A percentile compares a stretch with the other conserved stretches of the same genome.
phyloP scores from a whole-genome alignment of 495 filamentous ascomycete species.

The Lasiosphaeris hirsuta region DNA sequence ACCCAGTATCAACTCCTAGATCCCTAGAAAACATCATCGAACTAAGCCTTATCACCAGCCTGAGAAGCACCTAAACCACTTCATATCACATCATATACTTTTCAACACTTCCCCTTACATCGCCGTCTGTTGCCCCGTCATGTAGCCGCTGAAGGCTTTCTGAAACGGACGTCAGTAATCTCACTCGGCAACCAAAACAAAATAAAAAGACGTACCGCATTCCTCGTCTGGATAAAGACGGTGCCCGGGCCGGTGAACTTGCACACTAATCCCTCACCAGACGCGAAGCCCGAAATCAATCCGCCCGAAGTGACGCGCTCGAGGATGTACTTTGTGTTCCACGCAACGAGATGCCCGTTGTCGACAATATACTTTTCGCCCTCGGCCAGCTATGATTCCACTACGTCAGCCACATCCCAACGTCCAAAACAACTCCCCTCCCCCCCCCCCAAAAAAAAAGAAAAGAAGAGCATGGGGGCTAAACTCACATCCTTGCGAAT shows the following conservation, averaged over 20 bases:
- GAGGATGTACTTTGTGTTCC: constrained; percentile 92
- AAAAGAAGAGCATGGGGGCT: background rate
- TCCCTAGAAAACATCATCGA: background rate
- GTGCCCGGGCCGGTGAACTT: constrained; percentile 91
- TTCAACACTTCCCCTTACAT: constrained; percentile 10
- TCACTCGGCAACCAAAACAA: background rate
- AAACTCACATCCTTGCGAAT: constrained; percentile 85
- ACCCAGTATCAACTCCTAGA: background rate
- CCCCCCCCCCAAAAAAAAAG: background rate
- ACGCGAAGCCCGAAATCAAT: constrained; percentile 72
- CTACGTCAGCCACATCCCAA: constrained; percentile 8
- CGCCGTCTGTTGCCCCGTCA: constrained; percentile 37
- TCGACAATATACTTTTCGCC: constrained; percentile 88
- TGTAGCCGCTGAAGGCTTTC: constrained; percentile 46
- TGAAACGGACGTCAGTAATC: constrained; percentile 20
- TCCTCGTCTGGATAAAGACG: constrained; percentile 90
- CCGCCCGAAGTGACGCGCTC: constrained; percentile 88
- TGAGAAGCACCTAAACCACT: background rate
- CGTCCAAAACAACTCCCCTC: background rate
- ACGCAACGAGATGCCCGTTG: constrained; percentile 94
- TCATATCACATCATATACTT: no score
- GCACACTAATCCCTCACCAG: constrained; percentile 86
- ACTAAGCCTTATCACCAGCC: no score
- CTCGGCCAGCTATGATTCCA: constrained; percentile 55
- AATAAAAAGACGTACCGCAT: constrained; percentile 53